A percentile compares a stretch with the other conserved stretches of the same genome.
Evolutionary conservation across 78 protist genomes (phyloP).

Genomic region (Protostelium mycophagum): DNA sequence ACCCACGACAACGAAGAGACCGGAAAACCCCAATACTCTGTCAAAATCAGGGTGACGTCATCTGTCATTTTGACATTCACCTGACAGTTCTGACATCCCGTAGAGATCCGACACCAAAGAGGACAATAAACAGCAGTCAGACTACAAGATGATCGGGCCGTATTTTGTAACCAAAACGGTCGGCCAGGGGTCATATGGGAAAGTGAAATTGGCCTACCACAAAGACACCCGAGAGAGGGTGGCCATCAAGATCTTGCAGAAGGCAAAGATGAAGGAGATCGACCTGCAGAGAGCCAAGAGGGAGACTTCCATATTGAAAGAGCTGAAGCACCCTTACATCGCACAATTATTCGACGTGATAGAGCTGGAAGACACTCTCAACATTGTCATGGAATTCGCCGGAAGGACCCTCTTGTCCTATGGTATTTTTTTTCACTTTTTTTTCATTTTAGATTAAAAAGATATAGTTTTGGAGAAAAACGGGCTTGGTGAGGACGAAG

Average conservation of each 20-base stretch:
- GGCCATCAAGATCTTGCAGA: constrained; percentile 36
- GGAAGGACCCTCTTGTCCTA: neutral
- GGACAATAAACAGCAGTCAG: neutral
- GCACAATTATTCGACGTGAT: constrained; percentile 25
- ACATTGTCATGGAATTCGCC: constrained; percentile 45
- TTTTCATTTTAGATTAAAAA: neutral
- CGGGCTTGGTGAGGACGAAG: constrained; percentile 55
- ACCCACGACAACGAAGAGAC: neutral
- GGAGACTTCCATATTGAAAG: constrained; percentile 30
- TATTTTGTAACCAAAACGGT: constrained; percentile 32
- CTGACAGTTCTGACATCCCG: no score
- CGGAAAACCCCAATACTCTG: neutral
- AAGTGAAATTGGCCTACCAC: constrained; percentile 30
- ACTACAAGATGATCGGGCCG: constrained; percentile 30
- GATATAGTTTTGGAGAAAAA: constrained; percentile 7
- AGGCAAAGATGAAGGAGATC: constrained; percentile 24
- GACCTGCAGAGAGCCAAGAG: constrained; percentile 38
- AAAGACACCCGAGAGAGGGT: constrained; percentile 10
- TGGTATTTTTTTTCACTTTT: neutral
- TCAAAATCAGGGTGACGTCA: constrained; percentile 17
- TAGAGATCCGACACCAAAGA: neutral
- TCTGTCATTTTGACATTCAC: neutral
- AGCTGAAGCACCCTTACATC: constrained; percentile 26
- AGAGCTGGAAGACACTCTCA: constrained; percentile 37
- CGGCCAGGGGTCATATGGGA: constrained; percentile 32